Evolutionary conservation across 2,329 filamentous ascomycete genomes (phyloP).

Genomic region (Verticillium albo-atrum): DNA sequence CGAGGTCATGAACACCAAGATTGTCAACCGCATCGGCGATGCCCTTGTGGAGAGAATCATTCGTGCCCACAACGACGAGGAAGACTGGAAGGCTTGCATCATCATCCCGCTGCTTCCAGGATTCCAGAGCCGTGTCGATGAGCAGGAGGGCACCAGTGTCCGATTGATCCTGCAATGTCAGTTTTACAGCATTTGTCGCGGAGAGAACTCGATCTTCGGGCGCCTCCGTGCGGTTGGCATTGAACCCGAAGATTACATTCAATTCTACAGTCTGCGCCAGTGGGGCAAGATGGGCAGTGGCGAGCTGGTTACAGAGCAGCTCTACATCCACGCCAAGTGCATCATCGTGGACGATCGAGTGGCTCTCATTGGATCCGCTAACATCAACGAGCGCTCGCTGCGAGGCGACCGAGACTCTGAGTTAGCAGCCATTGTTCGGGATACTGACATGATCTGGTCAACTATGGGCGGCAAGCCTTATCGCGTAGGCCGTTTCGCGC

Average conservation of each 20-base stretch:
- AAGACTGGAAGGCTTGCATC: conserved; percentile 87
- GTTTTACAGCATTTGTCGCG: conserved; percentile 91
- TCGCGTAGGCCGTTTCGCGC: conserved; percentile 85
- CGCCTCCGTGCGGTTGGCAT: conserved; percentile 74
- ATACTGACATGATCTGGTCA: conserved; percentile 89
- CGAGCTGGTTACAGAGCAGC: conserved; percentile 84
- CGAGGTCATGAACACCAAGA: conserved; percentile 79
- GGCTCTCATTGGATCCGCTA: conserved; percentile 92
- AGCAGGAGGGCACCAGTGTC: conserved; percentile 90
- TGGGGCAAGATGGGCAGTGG: conserved; percentile 91
- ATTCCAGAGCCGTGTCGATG: conserved; percentile 94
- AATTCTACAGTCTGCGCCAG: conserved; percentile 86
- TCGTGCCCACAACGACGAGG: conserved; percentile 74
- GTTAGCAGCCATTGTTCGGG: conserved; percentile 81
- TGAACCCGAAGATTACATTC: conserved; percentile 90
- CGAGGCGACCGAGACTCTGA: conserved; percentile 89
- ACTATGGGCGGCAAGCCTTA: conserved; percentile 89
- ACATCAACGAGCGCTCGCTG: conserved; percentile 98
- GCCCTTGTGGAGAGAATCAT: conserved; percentile 90
- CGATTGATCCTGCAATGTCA: conserved; percentile 96
- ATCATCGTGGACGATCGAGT: conserved; percentile 94
- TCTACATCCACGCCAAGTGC: conserved; percentile 97
- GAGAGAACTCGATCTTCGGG: conserved; percentile 87
- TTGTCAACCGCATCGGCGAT: conserved; percentile 91
- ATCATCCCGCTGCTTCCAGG: conserved; percentile 96